A percentile compares a stretch with the other conserved stretches of the same genome.
Evolutionary conservation across 129 eudicot genomes (phyloP).

Genomic region (Erigeron canadensis): DNA sequence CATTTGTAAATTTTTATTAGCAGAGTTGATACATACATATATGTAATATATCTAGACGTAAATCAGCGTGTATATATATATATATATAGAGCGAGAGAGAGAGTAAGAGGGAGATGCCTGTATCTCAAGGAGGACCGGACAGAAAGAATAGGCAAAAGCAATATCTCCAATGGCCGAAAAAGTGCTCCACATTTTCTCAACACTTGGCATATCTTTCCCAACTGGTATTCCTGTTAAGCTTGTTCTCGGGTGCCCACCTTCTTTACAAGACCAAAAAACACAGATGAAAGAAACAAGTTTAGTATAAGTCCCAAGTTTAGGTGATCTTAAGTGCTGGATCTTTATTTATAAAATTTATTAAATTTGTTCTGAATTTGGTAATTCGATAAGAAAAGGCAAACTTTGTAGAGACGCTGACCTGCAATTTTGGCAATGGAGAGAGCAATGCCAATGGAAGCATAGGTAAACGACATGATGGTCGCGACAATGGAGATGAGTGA

Average conservation of each 20-base stretch:
- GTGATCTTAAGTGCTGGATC: not conserved
- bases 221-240: constrained; percentile 48
- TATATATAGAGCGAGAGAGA: not conserved
- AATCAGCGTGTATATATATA: not conserved
- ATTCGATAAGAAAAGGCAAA: not conserved
- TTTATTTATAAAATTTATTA: too few species aligned
- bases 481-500: constrained; percentile 60
- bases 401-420: constrained; percentile 15
- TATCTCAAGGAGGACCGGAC: constrained; percentile 53
- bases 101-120: constrained; percentile 18
- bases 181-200: constrained; percentile 48
- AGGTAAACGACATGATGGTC: constrained; percentile 67
- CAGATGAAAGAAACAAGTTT: not conserved
- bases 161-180: constrained; percentile 62
- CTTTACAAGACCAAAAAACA: constrained; percentile 19
- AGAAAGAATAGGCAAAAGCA: constrained; percentile 66
- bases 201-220: constrained; percentile 37
- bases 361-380: too few species aligned
- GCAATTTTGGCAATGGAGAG: constrained; percentile 53
- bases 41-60: not conserved
- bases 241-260: constrained; percentile 35
- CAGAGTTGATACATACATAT: not conserved
- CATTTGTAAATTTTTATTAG: not conserved
- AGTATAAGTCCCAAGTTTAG: not conserved
- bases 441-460: constrained; percentile 59